phyloP scores from a whole-genome alignment of 1,284 basidiomycete species.

The Tremellales sp. region DNA sequence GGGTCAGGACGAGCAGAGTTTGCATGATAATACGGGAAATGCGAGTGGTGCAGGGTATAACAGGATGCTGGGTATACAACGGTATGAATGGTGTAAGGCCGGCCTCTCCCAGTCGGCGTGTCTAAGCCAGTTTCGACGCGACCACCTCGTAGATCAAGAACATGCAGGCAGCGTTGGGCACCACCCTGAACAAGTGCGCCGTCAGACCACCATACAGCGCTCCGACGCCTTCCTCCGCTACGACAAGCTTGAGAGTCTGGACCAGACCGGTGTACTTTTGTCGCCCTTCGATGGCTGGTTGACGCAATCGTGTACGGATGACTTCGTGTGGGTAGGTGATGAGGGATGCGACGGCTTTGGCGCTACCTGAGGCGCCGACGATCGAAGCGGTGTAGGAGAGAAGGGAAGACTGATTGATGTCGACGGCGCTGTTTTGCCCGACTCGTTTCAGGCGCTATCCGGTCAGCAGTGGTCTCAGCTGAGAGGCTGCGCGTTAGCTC shows the following conservation, averaged over 20 bases:
- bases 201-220: slow-evolving; percentile 88
- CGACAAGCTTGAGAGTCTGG: slow-evolving; percentile 80
- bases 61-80: background rate
- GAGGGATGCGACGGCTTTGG: slow-evolving; percentile 87
- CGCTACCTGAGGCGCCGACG: slow-evolving; percentile 84
- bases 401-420: slow-evolving; percentile 54
- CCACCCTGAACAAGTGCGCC: slow-evolving; percentile 92
- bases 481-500: slow-evolving; percentile 6
- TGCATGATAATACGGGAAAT: background rate
- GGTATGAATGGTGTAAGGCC: background rate
- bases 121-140: slow-evolving; percentile 28
- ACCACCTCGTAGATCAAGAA: slow-evolving; percentile 55
- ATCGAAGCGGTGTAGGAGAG: slow-evolving; percentile 59
- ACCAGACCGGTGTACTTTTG: slow-evolving; percentile 77
- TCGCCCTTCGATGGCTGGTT: slow-evolving; percentile 61
- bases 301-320: slow-evolving; percentile 83
- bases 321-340: slow-evolving; percentile 99
- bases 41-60: background rate
- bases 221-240: slow-evolving; percentile 76
- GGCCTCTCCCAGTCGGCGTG: background rate
- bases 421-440: slow-evolving; percentile 15
- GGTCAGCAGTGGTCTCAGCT: background rate
- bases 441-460: slow-evolving; percentile 39
- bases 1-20: background rate
- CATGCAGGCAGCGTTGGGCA: slow-evolving; percentile 97